phyloP scores from a whole-genome alignment of 768 basidiomycete genomes.

The Panellus pusillus region DNA sequence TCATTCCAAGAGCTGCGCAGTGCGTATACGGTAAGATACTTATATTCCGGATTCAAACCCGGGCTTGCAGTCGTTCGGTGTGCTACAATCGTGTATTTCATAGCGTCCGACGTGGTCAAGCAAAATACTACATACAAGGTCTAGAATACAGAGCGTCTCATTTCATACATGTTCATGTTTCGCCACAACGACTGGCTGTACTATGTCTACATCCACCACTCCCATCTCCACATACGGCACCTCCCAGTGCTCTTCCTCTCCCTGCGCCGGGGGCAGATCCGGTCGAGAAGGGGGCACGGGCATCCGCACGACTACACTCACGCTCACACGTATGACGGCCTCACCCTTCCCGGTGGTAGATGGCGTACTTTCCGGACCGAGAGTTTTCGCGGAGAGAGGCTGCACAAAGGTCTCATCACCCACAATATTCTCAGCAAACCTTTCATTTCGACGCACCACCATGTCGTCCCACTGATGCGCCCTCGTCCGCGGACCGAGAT shows the following conservation, averaged over 20 bases:
- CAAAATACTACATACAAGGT: too few species aligned
- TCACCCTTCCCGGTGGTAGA: not conserved
- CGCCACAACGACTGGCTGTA: not conserved
- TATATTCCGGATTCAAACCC: too few species aligned
- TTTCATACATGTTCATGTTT: too few species aligned
- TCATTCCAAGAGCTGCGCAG: too few species aligned
- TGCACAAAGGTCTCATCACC: not conserved
- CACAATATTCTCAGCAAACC: not conserved
- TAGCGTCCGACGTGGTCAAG: too few species aligned
- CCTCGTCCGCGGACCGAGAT: not conserved
- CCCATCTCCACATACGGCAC: conserved; percentile 13
- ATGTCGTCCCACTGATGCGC: conserved; percentile 9
- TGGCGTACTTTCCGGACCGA: too few species aligned
- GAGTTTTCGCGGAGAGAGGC: conserved; percentile 2
- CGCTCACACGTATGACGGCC: not conserved
- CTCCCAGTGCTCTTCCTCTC: not conserved
- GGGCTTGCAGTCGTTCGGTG: too few species aligned
- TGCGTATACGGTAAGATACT: too few species aligned
- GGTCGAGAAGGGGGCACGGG: not conserved
- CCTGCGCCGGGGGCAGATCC: not conserved
- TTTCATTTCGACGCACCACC: conserved; percentile 5
- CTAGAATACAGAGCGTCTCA: too few species aligned
- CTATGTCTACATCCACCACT: conserved; percentile 3
- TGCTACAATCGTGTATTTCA: too few species aligned
- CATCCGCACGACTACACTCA: conserved; percentile 8